Evolutionary conservation across 441 rosid genomes (phyloP).

Genomic region (Manihot esculenta): DNA sequence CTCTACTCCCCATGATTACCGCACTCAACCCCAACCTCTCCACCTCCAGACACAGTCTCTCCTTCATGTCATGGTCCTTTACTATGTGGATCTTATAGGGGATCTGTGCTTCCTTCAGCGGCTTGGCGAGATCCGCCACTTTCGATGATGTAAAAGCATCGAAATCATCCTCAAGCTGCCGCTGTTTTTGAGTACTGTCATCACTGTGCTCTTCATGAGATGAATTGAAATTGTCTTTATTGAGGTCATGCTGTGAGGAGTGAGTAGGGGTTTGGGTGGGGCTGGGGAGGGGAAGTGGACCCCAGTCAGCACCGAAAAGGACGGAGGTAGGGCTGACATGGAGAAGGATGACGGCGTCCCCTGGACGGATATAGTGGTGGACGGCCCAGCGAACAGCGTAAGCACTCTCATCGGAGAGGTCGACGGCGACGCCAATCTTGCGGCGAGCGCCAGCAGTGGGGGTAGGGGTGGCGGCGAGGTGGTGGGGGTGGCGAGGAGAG

Average conservation of each 20-base stretch:
- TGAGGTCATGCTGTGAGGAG: neutral
- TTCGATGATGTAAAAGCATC: constrained; percentile 72
- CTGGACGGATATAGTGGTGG: constrained; percentile 76
- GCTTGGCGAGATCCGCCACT: constrained; percentile 68
- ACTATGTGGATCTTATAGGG: constrained; percentile 86
- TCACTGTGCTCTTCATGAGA: neutral
- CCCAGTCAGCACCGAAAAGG: constrained; percentile 94
- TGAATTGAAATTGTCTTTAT: neutral
- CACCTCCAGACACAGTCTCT: constrained; percentile 39
- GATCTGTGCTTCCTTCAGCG: constrained; percentile 72
- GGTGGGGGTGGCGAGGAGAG: constrained; percentile 53
- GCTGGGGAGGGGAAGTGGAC: constrained; percentile 55
- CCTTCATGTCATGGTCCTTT: constrained; percentile 86
- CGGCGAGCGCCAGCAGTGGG: constrained; percentile 81
- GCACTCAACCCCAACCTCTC: constrained; percentile 86
- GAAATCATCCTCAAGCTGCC: constrained; percentile 68
- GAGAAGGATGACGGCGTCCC: constrained; percentile 83
- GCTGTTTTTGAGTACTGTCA: constrained; percentile 23
- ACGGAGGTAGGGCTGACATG: constrained; percentile 88
- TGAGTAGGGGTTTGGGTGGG: constrained; percentile 16
- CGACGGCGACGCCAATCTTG: constrained; percentile 81
- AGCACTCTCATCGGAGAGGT: constrained; percentile 81
- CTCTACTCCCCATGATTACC: constrained; percentile 88
- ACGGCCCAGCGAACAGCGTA: constrained; percentile 85
- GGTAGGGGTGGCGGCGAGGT: constrained; percentile 48